Conservation (phyloP, 345 rosid genomes). For the Eucalyptus urophylla region DNA sequence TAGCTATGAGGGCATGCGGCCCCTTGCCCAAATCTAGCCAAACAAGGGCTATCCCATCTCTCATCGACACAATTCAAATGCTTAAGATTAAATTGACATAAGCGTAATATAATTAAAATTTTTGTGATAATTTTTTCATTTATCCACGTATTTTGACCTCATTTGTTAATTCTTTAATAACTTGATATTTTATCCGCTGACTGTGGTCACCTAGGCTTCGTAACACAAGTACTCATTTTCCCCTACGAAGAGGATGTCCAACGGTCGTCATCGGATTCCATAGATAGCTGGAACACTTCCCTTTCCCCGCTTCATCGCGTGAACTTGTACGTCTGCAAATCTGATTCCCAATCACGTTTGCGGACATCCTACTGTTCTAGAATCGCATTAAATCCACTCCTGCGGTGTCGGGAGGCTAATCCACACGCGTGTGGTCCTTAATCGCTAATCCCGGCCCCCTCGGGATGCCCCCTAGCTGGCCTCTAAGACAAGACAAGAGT, state of each 20-base stretch:
- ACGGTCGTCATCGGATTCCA: not conserved
- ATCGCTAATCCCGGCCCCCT: not conserved
- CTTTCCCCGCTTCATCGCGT: not conserved
- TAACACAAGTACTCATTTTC: not conserved
- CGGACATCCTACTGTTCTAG: not conserved
- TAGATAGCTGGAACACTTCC: not conserved
- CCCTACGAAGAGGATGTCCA: not conserved
- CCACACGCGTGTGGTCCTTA: not conserved
- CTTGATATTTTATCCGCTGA: not conserved
- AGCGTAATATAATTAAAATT: accelerated
- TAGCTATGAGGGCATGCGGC: not conserved
- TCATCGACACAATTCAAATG: accelerated
- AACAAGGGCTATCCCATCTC: accelerated
- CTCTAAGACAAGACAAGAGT: not conserved
- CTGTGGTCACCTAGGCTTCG: not conserved
- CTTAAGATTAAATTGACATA: not conserved
- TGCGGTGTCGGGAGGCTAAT: not conserved
- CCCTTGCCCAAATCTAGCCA: accelerated
- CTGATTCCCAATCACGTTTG: not conserved
- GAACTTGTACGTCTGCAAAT: not conserved
- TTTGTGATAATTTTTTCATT: not conserved
- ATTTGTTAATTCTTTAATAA: not conserved
- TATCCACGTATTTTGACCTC: too few species aligned
- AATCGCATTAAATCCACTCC: not conserved
- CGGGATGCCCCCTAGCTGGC: not conserved